Percentiles rank a stretch among this genome's conserved stretches.
These are phyloP conservation scores for Coemansia sp. DNA, from an alignment of 192 early-diverging fungal genomes.

Conservation along the genomic window DNA sequence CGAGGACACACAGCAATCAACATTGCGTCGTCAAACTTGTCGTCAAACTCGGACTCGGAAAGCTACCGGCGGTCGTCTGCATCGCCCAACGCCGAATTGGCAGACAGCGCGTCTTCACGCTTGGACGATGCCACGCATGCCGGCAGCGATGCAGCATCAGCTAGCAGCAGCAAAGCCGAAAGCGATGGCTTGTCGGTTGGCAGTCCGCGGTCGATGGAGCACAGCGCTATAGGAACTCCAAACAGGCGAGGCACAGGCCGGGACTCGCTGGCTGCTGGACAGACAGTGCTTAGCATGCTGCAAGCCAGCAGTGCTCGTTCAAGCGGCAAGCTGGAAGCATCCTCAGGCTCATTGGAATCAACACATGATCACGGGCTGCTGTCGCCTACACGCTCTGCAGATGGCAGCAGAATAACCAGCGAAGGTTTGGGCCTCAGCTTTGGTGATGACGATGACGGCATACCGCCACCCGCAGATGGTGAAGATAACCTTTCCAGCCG, in stretches of 20 bases:
- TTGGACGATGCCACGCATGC: background rate
- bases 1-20: slow-evolving; percentile 74
- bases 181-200: slow-evolving; percentile 15
- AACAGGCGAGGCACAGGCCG: slow-evolving; percentile 17
- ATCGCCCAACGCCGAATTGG: slow-evolving; percentile 17
- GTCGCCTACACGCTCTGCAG: slow-evolving; percentile 21
- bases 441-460: slow-evolving; percentile 11
- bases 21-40: slow-evolving; percentile 58
- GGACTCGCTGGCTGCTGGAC: slow-evolving; percentile 35
- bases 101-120: slow-evolving; percentile 12
- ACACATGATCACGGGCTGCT: slow-evolving; percentile 10
- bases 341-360: background rate
- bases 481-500: slow-evolving; percentile 9
- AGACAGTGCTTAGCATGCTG: slow-evolving; percentile 52
- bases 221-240: slow-evolving; percentile 32
- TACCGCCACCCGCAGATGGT: background rate
- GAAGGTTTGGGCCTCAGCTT: slow-evolving; percentile 19
- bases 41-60: slow-evolving; percentile 33
- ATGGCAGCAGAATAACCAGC: slow-evolving; percentile 8
- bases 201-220: slow-evolving; percentile 36
- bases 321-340: slow-evolving; percentile 11
- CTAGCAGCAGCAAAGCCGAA: slow-evolving; percentile 17
- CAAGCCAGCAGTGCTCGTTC: slow-evolving; percentile 35
- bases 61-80: slow-evolving; percentile 20
- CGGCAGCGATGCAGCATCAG: slow-evolving; percentile 6